These are phyloP conservation scores for Wickerhamomyces sydowiorum DNA, from an alignment of 805 yeast genomes.

Conservation along the genomic window DNA sequence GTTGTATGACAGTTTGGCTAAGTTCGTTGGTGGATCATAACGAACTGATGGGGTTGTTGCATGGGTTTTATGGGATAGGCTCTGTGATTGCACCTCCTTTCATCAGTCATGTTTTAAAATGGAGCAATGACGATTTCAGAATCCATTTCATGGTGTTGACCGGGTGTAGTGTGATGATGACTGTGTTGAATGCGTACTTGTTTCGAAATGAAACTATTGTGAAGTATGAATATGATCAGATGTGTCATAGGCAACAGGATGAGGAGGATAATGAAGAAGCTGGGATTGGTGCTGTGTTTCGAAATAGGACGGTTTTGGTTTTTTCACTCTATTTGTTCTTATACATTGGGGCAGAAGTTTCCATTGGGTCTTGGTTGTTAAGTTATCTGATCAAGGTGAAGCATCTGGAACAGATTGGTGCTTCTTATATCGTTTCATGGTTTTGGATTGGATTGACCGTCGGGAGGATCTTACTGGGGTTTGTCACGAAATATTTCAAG, in stretches of 20 bases:
- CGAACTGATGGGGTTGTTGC: conserved; percentile 53
- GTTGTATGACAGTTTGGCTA: conserved; percentile 46
- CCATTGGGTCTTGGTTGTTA: conserved; percentile 67
- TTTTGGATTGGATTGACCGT: conserved; percentile 68
- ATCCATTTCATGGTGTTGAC: conserved; percentile 30
- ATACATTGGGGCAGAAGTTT: conserved; percentile 66
- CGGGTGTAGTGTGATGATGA: conserved; percentile 23
- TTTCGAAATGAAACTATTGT: conserved; percentile 27
- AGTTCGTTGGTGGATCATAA: conserved; percentile 45
- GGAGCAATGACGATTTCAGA: conserved; percentile 25
- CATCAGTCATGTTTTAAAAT: conserved; percentile 37
- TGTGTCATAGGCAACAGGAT: conserved; percentile 8
- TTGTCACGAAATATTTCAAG: conserved; percentile 41
- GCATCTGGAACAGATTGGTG: conserved; percentile 36
- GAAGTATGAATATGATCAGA: conserved; percentile 22
- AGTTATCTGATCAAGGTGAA: conserved; percentile 55
- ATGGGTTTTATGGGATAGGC: conserved; percentile 69
- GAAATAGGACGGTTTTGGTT: conserved; percentile 35
- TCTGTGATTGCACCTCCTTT: conserved; percentile 66
- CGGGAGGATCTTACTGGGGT: conserved; percentile 56
- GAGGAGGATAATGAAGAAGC: conserved; percentile 15
- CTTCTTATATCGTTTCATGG: conserved; percentile 63
- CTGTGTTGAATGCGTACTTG: conserved; percentile 41
- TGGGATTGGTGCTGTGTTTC: conserved; percentile 15
- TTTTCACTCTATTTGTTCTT: conserved; percentile 50